A percentile compares a stretch with the other conserved stretches of the same genome.
phyloP scores from a whole-genome alignment of 164 flowering plant species.

The Piper longum region DNA sequence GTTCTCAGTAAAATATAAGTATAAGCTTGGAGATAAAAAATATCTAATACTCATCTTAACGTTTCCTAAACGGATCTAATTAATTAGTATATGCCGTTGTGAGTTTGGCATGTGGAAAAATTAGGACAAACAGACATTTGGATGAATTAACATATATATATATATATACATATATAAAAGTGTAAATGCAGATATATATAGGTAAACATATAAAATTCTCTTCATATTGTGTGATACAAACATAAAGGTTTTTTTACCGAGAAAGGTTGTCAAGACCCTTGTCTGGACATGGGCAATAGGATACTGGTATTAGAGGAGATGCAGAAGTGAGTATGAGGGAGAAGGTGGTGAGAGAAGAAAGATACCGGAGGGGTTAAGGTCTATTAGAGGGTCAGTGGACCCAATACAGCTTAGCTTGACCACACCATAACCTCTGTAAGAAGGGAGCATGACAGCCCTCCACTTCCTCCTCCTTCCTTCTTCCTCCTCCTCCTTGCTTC shows the following conservation, averaged over 20 bases:
- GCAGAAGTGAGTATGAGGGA: not conserved
- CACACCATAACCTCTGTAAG: conserved; percentile 22
- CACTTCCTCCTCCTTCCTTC: not conserved
- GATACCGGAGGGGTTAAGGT: conserved; percentile 15
- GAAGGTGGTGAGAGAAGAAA: conserved; percentile 8
- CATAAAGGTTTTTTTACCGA: not conserved
- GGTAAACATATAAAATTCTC: no score
- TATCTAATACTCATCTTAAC: no score
- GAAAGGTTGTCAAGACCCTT: not conserved
- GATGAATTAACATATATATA: no score
- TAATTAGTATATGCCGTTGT: no score
- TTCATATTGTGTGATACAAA: no score
- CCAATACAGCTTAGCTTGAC: conserved; percentile 14
- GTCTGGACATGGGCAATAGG: conserved; percentile 8
- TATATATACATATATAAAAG: no score
- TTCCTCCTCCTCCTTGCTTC: not conserved
- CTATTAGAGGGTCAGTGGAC: conserved; percentile 21
- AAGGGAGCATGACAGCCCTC: conserved; percentile 14
- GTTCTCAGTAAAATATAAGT: no score
- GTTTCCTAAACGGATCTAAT: no score
- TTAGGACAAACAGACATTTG: no score
- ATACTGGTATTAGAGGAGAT: conserved; percentile 8
- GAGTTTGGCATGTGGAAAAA: no score
- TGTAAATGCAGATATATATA: no score
- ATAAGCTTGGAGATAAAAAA: no score